Base-by-base conservation (phyloP, 768 basidiomycete genomes). In the Tulasnella sp. region DNA sequence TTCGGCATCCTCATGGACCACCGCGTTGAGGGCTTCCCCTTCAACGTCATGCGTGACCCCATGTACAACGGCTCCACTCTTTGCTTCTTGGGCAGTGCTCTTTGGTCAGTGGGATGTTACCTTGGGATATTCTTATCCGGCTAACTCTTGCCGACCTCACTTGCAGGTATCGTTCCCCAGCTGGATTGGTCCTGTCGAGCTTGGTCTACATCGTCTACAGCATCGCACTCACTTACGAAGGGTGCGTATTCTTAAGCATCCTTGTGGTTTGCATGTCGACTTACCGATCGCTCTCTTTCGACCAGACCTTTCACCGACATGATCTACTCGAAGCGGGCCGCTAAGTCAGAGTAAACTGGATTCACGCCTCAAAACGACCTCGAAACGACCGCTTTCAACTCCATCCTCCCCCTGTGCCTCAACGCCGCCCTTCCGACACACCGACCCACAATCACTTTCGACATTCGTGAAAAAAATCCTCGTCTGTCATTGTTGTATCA, bases 31-130 rank as follows among this genome's bases (percentile, higher is more conserved):
- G 93, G 94, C 31, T 99, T 99, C 88, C 97, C 97, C 0, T 99
- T 98, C 89, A 97, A 97, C 84, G 89, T 98, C 72, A 88, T 97
- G 58, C 88, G 90, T 27, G 93, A 98, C 85, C 97, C 97, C 0
- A 99, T 99, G 97, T 99, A 99, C 84, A 93, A 96, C 71, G 97
- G 97, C 10, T 95, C 93, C 83, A 96, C 96, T 7, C 86, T 99
- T 87, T 94, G 92, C 84, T 98, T 98, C 86, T 86, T 90, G 48
- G 97, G 92, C 31, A 91, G 90, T 0, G 93, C 97, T 0, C 87
- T 99, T 44, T 97, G 95, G 96, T 96, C 80, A 83, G 92, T 84
- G 27, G 3, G 7, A 5, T 7, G 52, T 24, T 52, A 10, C n/a
- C 52, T 52, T 21, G n/a, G 52, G 52, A 52, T 12, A n/a, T 52